Base-by-base conservation (phyloP, 140 eudicot genomes). In the Cichorium intybus region DNA sequence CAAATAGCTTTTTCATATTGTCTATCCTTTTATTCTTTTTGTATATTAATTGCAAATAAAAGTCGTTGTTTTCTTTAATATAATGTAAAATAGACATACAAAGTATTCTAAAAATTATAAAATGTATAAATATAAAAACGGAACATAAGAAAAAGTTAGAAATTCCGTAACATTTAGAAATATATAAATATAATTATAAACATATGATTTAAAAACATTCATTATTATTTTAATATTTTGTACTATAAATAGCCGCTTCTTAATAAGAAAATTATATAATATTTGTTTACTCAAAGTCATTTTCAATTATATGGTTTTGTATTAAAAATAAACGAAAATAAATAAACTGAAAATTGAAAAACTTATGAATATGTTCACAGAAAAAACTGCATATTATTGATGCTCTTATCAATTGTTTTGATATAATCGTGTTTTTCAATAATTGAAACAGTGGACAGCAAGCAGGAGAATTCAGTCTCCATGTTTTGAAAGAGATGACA, bases 401-500 rank as follows among this genome's bases (percentile, higher is more conserved):
- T 35, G 15, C 14, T 10, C 4, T 1, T 10, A 35, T 35, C n/a
- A 2, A 10, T 14, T 35, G 43, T 39, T 11, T 39, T 39, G 46
- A 39, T 11, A 6, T 27, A 16, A n/a, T n/a, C n/a, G n/a, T 59
- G 26, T 37, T 26, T 29, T 39, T 43, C 6, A 1, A 53, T 52
- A 47, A 27, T 24, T 60, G 55, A 29, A 31, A 72, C 87, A 93
- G 99, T 66, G 95, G 93, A 55, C 68, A 64, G 47, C 95, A 83
- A 57, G 88, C 74, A 6, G 80, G 60, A 22, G 99, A 85, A 60
- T 88, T 93, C 62, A 81, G 83, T 45, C 95, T 93, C 14, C 68
- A 72, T 7, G 81, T 93, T 20, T 58, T 82, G 2, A 85, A 73
- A 12, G 95, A 93, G 37, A 93, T 93, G 99, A 93, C 96, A 14